phyloP scores from a whole-genome alignment of 2,329 filamentous ascomycete species.

The Pseudogymnoascus sp. region DNA sequence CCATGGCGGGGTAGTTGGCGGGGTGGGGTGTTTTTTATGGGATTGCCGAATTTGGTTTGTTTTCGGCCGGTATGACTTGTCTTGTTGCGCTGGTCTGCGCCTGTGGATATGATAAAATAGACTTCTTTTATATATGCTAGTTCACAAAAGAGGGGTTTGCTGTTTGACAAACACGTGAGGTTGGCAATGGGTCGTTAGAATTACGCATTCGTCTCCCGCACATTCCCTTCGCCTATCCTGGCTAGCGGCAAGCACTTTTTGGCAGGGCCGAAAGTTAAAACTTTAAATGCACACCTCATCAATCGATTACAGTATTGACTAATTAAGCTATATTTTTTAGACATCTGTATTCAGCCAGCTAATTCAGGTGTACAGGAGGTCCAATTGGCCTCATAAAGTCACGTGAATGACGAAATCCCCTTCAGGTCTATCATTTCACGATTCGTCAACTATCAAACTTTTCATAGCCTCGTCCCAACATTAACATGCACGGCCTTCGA shows the following conservation, averaged over 20 bases:
- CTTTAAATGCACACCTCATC: neutral
- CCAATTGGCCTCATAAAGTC: neutral
- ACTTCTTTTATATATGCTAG: neutral
- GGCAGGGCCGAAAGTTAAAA: neutral
- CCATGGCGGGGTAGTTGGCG: neutral
- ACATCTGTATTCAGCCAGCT: neutral
- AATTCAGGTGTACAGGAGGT: neutral
- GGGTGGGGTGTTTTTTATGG: neutral
- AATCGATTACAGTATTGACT: neutral
- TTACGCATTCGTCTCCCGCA: neutral
- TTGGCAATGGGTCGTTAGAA: neutral
- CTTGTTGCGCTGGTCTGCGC: neutral
- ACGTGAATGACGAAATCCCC: neutral
- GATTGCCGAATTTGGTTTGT: neutral
- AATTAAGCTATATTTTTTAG: neutral
- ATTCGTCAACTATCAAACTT: neutral
- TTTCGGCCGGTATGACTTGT: neutral
- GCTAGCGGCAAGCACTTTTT: neutral
- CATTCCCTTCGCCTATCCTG: neutral
- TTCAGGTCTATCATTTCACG: neutral
- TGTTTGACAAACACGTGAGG: neutral
- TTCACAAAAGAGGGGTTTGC: neutral
- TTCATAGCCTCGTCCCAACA: slow-evolving; percentile 24
- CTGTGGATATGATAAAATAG: neutral
- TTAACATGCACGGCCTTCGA: slow-evolving; percentile 35